A percentile compares a stretch with the other conserved stretches of the same genome.
Conservation (phyloP, 768 basidiomycete genomes). For the Macrocybe gigantea region DNA sequence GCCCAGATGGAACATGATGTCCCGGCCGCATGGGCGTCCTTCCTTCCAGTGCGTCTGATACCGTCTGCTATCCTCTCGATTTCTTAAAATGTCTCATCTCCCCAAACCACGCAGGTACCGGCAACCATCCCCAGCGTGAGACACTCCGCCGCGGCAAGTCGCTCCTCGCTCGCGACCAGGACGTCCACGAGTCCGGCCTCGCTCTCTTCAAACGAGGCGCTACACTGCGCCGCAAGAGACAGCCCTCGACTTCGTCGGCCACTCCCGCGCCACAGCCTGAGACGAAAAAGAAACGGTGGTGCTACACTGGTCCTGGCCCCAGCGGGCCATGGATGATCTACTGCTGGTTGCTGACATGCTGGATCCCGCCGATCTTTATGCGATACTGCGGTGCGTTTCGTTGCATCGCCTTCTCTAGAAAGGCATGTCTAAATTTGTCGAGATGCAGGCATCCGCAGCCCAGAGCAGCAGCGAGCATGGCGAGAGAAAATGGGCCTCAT, state of each 20-base stretch:
- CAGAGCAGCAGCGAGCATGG: constrained; percentile 96
- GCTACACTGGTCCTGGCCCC: constrained; percentile 81
- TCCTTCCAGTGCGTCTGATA: constrained; percentile 67
- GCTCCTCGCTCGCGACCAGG: constrained; percentile 85
- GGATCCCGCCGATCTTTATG: constrained; percentile 76
- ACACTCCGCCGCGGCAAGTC: constrained; percentile 81
- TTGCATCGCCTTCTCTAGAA: not conserved
- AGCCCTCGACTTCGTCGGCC: constrained; percentile 36
- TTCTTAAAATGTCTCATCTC: constrained; percentile 6
- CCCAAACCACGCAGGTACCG: constrained; percentile 50
- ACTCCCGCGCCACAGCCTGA: constrained; percentile 27
- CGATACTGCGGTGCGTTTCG: constrained; percentile 64
- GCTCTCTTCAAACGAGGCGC: constrained; percentile 86
- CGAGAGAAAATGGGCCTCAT: constrained; percentile 97
- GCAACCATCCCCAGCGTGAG: constrained; percentile 62
- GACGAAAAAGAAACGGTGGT: constrained; percentile 38
- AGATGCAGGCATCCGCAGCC: constrained; percentile 72
- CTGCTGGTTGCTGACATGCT: constrained; percentile 78
- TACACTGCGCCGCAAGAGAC: constrained; percentile 69
- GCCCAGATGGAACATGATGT: constrained; percentile 70
- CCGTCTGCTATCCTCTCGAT: constrained; percentile 7
- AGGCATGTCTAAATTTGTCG: not conserved
- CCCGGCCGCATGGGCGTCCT: constrained; percentile 60
- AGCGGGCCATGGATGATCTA: constrained; percentile 95
- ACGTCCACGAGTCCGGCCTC: constrained; percentile 86